Base-by-base conservation (phyloP, 805 yeast genomes). In the Debaryomyces maramus region DNA sequence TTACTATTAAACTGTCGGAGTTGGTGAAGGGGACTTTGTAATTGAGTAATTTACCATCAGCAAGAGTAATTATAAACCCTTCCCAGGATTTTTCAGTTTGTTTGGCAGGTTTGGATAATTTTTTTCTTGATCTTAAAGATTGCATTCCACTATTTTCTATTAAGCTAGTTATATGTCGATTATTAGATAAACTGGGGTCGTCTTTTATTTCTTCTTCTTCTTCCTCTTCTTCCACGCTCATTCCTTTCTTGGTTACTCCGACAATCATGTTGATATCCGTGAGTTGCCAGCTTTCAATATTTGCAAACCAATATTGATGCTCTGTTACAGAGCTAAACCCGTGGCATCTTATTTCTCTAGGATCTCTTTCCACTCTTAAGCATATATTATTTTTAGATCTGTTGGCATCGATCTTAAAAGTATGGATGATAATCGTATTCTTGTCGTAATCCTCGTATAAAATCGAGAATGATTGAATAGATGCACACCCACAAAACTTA, bases 361-460 rank as follows among this genome's bases (percentile, higher is more conserved):
- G 88, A 61, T 88, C 97, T 75, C 97, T 83, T 61, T 88, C 97
- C 28, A 86, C 95, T 61, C 96, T 78, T 40, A 88, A 63, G 60
- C 97, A 88, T 29, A 88, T 88, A 49, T 78, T 83, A 41, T 79
- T 84, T 53, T 85, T 85, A 7, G 95, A 88, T 41, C 82, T 72
- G 54, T 84, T 85, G 24, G 47, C 50, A 44, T 82, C 86, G 33
- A 83, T 78, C 32, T 77, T 77, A 52, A 80, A 83, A 0, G 93
- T 83, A 52, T 88, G 96, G 65, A 86, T 65, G 5, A 84, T 80
- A 37, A 86, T 59, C 6, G 79, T 75, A 4, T 72, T 73, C 3
- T 72, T 66, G 41, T 78, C 83, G 18, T 59, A 55, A 46, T 82
- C 85, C 16, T 83, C 80, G 59, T 88, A 88, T 1, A 83, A 82